Base-by-base conservation (phyloP, 805 yeast species). In the Candida dajiaensis region DNA sequence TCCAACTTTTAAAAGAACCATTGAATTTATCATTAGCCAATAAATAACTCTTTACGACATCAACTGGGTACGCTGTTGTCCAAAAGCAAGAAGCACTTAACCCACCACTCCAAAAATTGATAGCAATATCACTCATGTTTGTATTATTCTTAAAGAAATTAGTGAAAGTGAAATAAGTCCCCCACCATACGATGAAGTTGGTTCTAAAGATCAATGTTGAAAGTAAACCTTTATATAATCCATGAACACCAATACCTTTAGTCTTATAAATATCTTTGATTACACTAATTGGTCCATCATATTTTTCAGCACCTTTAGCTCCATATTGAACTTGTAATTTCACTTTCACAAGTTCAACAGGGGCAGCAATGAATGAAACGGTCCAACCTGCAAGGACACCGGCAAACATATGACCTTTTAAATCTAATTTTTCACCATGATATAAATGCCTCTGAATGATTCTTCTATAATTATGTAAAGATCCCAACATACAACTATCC, bases 331-430 rank as follows among this genome's bases (percentile, higher is more conserved):
- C 89, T 64, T 89, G 97, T 43, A 89, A 71, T 51, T 95, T 74
- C 3, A 95, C 96, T 66, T 89, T 89, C 54, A 89, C 80, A 56
- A 85, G 84, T 63, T 89, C 97, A 8, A 89, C 84, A 2, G 97
- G 97, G 0, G 96, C 96, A 5, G 97, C 97, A n/a, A 89, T 90
- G 68, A 89, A 85, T 41, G 92, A 82, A 13, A 89, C 97, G 0
- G 97, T 89, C 83, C 84, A 79, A 2, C 97, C 97, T 9, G 94
- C 81, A 47, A 75, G 55, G 2, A 75, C 71, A n/a, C 95, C 95
- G 1, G 96, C 92, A 20, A 83, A 64, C 26, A 85, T 72, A 58
- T 85, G 89, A 1, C 95, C 96, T 15, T 74, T 50, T 15, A 89
- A 63, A 1, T 96, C 96, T 50, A 89, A 67, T 22, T 72, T 66